Base-by-base conservation (phyloP, 2,329 filamentous ascomycete genomes). In the Bipolaris bicolor region DNA sequence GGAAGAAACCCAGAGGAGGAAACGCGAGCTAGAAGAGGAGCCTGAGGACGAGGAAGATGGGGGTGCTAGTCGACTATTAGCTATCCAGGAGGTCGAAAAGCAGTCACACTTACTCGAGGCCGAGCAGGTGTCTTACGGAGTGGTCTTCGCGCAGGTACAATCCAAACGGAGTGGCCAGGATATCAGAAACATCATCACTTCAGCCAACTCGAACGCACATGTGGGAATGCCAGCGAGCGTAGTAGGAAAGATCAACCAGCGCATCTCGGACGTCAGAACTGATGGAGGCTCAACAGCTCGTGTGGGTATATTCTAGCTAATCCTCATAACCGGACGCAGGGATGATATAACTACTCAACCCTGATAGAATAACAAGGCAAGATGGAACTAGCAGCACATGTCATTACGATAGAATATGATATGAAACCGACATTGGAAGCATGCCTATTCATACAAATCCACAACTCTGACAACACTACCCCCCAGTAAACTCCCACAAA, bases 211-310 rank as follows among this genome's bases (percentile, higher is more conserved):
- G 1, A 48, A 46, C 24, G 57, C 60, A 4, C 3, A 26, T 5
- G 26, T 51, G 5, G 37, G 48, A 16, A 13, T 62, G 44, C 47
- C 57, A 37, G 36, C 52, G 39, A 60, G 57, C 48, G 60, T 55
- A 2, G 57, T 60, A 33, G 54, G 50, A 22, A 60, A 57, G 31
- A 57, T 62, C 18, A 55, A 60, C 20, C 53, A 60, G 53, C 57
- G 53, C 41, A 56, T 60, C 11, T 4, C 1, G 5, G 13, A 44
- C 7, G 45, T 47, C 5, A 33, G 18, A 33, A 47, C 45, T 11
- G 45, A 24, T 34, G 45, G 31, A 47, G 31, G 18, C 16, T 47
- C 45, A 13, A 31, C 13, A 36, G 31, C 45, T 47, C 1, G 15
- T 31, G 45, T 36, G 13, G 45, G 29, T 47, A n/a, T 46, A 7